A percentile compares a stretch with the other conserved stretches of the same genome.
phyloP scores from a whole-genome alignment of 805 yeast genomes.

The Priceomyces fermenticarens region DNA sequence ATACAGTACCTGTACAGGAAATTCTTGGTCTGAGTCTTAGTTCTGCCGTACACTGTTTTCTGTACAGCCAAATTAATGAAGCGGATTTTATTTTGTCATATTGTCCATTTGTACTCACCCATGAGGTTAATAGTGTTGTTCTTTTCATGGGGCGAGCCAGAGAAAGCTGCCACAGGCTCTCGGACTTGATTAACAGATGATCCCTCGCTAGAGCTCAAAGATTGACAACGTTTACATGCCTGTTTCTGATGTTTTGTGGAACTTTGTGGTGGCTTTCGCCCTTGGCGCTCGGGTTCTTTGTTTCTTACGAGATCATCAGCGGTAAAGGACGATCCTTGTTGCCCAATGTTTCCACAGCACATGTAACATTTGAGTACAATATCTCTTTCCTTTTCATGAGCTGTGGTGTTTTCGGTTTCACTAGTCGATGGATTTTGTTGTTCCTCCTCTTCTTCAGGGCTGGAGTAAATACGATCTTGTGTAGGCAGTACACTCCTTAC shows the following conservation, averaged over 20 bases:
- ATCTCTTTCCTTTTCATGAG: slow-evolving; percentile 2
- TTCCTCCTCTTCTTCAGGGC: background rate
- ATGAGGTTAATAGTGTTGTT: slow-evolving; percentile 20
- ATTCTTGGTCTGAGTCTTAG: no score
- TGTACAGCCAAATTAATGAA: no score
- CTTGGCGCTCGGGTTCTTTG: background rate
- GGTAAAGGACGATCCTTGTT: slow-evolving; percentile 3
- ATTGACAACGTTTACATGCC: background rate
- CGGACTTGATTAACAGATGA: background rate
- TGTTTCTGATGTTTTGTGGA: background rate
- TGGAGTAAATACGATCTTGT: no score
- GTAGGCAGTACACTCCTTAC: background rate
- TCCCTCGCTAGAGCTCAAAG: background rate
- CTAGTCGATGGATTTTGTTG: background rate
- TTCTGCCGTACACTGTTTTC: no score
- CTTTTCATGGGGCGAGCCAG: slow-evolving; percentile 4
- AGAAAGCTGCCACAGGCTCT: background rate
- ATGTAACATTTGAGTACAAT: slow-evolving; percentile 14
- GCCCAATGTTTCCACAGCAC: slow-evolving; percentile 10
- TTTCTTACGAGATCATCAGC: no score
- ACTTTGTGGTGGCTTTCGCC: slow-evolving; percentile 7
- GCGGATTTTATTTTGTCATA: slow-evolving; percentile 7
- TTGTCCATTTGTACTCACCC: slow-evolving; percentile 30
- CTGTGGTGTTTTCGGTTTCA: background rate
- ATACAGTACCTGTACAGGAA: no score